These are phyloP conservation scores for Candida schatavii DNA, from an alignment of 805 yeast genomes.

Conservation along the genomic window DNA sequence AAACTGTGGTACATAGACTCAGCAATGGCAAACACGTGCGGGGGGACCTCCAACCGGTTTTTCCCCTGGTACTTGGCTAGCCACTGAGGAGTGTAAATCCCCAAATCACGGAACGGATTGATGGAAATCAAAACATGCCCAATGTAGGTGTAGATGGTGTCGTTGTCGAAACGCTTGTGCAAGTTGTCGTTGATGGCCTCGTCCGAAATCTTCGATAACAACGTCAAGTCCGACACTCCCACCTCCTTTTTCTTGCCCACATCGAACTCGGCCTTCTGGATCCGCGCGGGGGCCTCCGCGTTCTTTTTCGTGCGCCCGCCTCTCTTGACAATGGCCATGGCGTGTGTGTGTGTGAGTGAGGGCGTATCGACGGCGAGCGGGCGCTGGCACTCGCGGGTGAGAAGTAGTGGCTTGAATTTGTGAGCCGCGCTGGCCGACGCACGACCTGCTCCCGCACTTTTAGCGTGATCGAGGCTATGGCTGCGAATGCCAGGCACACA, in stretches of 20 bases:
- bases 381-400: no score
- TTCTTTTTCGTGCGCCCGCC: conserved; percentile 61
- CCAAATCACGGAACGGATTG: conserved; percentile 94
- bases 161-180: conserved; percentile 84
- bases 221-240: conserved; percentile 94
- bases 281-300: conserved; percentile 48
- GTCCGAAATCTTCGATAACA: conserved; percentile 84
- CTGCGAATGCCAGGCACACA: no score
- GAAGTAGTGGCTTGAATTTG: no score
- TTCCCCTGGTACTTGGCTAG: conserved; percentile 81
- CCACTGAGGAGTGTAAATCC: conserved; percentile 83
- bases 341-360: no score
- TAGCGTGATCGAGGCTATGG: no score
- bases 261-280: conserved; percentile 88
- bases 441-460: no score
- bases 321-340: conserved; percentile 82
- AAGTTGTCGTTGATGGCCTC: conserved; percentile 90
- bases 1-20: conserved; percentile 94
- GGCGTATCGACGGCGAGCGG: no score
- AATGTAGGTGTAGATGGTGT: conserved; percentile 86
- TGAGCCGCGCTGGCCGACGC: no score
- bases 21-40: conserved; percentile 97
- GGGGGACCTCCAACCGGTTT: conserved; percentile 93
- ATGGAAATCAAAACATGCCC: conserved; percentile 95
- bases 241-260: conserved; percentile 88